Percentiles rank a stretch among this genome's conserved stretches.
These are phyloP conservation scores for Jaapia argillacea DNA, from an alignment of 768 basidiomycete genomes.

Conservation along the genomic window DNA sequence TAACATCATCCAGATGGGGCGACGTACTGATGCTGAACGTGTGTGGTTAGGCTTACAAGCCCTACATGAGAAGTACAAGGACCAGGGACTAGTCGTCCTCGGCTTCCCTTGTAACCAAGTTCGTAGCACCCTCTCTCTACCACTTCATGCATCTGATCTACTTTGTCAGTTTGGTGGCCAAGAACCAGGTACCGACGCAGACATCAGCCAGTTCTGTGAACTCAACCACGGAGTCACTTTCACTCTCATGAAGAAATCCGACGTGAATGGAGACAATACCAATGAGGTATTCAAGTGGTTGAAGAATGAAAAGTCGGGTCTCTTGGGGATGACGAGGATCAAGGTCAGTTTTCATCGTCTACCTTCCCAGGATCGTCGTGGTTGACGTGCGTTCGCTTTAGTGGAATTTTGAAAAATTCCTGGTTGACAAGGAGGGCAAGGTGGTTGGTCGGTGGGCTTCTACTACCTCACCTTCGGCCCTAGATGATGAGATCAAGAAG, in stretches of 20 bases:
- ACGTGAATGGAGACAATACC: constrained; percentile 81
- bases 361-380: not conserved
- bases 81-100: constrained; percentile 63
- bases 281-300: constrained; percentile 83
- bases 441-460: constrained; percentile 72
- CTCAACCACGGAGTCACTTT: constrained; percentile 85
- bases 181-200: constrained; percentile 75
- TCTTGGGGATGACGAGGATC: constrained; percentile 63
- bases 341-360: constrained; percentile 36
- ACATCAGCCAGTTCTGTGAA: constrained; percentile 64
- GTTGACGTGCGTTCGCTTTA: constrained; percentile 15
- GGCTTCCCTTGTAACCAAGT: constrained; percentile 93
- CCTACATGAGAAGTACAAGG: constrained; percentile 75
- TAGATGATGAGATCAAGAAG: constrained; percentile 57
- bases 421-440: constrained; percentile 68
- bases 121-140: constrained; percentile 10
- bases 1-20: not conserved
- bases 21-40: constrained; percentile 1
- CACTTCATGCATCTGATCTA: not conserved
- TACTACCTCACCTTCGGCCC: constrained; percentile 56
- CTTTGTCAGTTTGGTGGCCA: constrained; percentile 64
- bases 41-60: constrained; percentile 54
- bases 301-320: constrained; percentile 67
- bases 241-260: constrained; percentile 86
- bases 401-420: constrained; percentile 93